Conservation (phyloP, 78 protist species). For the Dictyostelium discoideum region dicty_2.7 NC_007091.3:2980001-2980500, state of each 20-base stretch:
- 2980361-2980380: not conserved
- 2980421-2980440: not conserved
- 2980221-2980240: constrained; percentile 36
- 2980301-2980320: constrained; percentile 1
- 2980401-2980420: not conserved
- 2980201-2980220: not conserved
- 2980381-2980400: not conserved
- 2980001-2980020: not conserved
- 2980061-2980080: not conserved
- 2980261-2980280: not conserved
- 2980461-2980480: not conserved
- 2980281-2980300: constrained; percentile 4
- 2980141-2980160: constrained; percentile 12
- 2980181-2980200: not conserved
- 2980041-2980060: not conserved
- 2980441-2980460: constrained; percentile 6
- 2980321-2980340: not conserved
- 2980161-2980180: not conserved
- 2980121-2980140: constrained; percentile 11
- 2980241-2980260: constrained; percentile 18
- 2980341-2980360: not conserved
- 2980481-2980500: not conserved
- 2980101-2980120: constrained; percentile 6
- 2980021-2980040: not conserved
- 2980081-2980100: not conserved